Evolutionary conservation across 371 early-diverging fungal genomes (phyloP).

Genomic region (Nosema bombycis): DNA sequence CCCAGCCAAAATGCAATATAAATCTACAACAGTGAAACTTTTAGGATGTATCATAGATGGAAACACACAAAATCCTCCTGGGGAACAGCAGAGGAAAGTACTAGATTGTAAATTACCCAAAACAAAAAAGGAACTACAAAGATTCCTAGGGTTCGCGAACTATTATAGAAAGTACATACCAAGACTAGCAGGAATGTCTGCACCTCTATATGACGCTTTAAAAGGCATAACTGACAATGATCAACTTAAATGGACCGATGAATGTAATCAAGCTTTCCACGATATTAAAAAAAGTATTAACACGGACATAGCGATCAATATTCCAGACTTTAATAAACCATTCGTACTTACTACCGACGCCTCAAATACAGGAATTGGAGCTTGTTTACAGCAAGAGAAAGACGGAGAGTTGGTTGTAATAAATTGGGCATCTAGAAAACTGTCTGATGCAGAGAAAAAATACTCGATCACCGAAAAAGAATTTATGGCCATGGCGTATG

Average conservation of each 20-base stretch:
- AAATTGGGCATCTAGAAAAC: neutral
- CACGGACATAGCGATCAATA: constrained; percentile 13
- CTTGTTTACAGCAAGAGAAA: constrained; percentile 26
- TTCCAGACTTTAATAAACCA: constrained; percentile 28
- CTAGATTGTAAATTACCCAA: constrained; percentile 3
- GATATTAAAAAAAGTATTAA: neutral
- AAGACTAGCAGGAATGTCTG: neutral
- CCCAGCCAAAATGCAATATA: constrained; percentile 18
- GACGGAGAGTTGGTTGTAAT: constrained; percentile 15
- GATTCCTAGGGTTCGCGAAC: constrained; percentile 30
- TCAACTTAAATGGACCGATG: neutral
- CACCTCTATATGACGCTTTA: neutral
- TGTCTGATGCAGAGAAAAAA: constrained; percentile 24
- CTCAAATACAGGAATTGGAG: constrained; percentile 23
- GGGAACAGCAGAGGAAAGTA: constrained; percentile 6
- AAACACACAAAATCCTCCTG: neutral
- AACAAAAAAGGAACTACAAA: constrained; percentile 10
- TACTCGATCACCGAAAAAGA: constrained; percentile 31
- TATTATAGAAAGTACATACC: constrained; percentile 31
- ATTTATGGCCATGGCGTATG: constrained; percentile 16
- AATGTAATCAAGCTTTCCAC: neutral
- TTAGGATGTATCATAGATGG: constrained; percentile 31
- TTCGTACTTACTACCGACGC: constrained; percentile 55
- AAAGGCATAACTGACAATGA: neutral
- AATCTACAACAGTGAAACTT: constrained; percentile 27